phyloP scores from a whole-genome alignment of 2,329 filamentous ascomycete species.

The Phaeoacremonium minimum region DNA sequence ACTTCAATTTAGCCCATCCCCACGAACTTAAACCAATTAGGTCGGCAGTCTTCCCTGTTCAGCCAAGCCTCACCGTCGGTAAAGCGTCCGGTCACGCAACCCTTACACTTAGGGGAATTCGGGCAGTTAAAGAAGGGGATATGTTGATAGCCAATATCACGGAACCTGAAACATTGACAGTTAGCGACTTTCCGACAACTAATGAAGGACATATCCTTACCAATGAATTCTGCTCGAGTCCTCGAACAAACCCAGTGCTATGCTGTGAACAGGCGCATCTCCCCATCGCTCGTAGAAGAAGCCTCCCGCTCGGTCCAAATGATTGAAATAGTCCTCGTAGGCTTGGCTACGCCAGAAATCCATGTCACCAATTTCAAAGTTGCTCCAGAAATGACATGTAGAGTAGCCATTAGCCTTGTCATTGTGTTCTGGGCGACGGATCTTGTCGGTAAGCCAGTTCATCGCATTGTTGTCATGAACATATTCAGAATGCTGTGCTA shows the following conservation, averaged over 20 bases:
- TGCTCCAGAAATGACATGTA: slow-evolving; percentile 98
- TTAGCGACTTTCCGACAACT: too few species aligned
- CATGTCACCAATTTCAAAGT: slow-evolving; percentile 95
- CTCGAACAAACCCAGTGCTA: slow-evolving; percentile 88
- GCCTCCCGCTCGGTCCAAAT: slow-evolving; percentile 87
- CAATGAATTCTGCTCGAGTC: slow-evolving; percentile 89
- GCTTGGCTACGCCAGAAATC: slow-evolving; percentile 84
- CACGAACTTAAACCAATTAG: slow-evolving; percentile 95
- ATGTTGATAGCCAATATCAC: slow-evolving; percentile 97
- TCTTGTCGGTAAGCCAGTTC: slow-evolving; percentile 78
- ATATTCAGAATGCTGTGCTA: slow-evolving; percentile 78
- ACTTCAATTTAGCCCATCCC: slow-evolving; percentile 61
- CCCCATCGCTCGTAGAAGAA: slow-evolving; percentile 99
- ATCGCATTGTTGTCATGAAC: slow-evolving; percentile 81
- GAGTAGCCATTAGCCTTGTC: slow-evolving; percentile 85
- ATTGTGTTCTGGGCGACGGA: slow-evolving; percentile 74
- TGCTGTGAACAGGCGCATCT: slow-evolving; percentile 93
- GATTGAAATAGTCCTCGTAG: slow-evolving; percentile 95
- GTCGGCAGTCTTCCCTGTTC: slow-evolving; percentile 86
- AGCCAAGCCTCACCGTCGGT: slow-evolving; percentile 86
- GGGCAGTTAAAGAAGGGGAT: slow-evolving; percentile 99
- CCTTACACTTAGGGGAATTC: slow-evolving; percentile 88
- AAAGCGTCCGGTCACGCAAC: slow-evolving; percentile 80
- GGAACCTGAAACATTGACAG: slow-evolving; percentile 66
- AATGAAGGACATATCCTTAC: too few species aligned